Evolutionary conservation across 768 basidiomycete species (phyloP), one percentile per base, ranked within the genome.

Genomic region (Artomyces pyxidatus): DNA sequence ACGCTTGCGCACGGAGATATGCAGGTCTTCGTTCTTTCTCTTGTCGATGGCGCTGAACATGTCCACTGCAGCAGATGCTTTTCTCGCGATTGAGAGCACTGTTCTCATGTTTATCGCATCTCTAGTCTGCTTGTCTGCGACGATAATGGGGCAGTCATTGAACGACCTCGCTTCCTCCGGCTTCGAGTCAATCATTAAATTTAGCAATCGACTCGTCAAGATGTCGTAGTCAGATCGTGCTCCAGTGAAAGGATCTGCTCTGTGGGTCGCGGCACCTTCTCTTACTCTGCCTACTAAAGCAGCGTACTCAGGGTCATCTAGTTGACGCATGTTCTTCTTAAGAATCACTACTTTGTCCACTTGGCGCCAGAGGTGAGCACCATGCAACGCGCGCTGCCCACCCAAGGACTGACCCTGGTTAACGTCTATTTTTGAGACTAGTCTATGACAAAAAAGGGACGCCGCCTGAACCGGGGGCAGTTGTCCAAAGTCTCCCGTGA

Each of bases 391-490:
- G 17, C 21, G 7, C 38, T 40, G 38, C 9, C 16, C 21, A 9
- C 17, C 19, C 9, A 22, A 7, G 9, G 21, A 16, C 21, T 40
- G 16, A 17, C 16, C 38, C 17, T 16, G 12, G 38, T 16, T 22
- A 19, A 9, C 38, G 9, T 9, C 16, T 9, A 40, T 40, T 9
- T 19, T 40, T 7, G 38, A 16, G 16, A 40, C 19, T 22, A 60
- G 48, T 9, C 41, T 37, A 19, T 58, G 28, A 1, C 40, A 27
- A 44, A 58, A 66, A 10, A 67, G 44, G 0, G 57, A 28, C 0
- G 44, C 25, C n/a, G 52, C 58, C 37, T 44, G n/a, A 0, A 62
- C 58, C 12, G 65, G 65, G 16, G 48, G 49, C 39, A 59, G 43
- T 37, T 66, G n/a, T n/a, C n/a, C n/a, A n/a, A n/a, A n/a, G n/a